Conservation (phyloP, 1,139 yeast species). For the Sugiyamaella xylanicola region DNA sequence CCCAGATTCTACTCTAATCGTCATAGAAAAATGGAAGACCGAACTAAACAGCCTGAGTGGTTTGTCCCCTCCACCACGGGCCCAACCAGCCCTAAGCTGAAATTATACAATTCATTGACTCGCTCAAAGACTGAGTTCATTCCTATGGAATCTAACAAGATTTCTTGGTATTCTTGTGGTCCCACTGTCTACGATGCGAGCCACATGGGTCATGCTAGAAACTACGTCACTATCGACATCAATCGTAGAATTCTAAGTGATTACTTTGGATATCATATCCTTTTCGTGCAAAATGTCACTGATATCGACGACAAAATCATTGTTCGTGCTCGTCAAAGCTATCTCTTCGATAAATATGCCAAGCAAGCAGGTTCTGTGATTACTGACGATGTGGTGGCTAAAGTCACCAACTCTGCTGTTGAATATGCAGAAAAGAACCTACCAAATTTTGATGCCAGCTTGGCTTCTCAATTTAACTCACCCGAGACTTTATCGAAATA, state of each 20-base stretch:
- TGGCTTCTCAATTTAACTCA: conserved; percentile 2
- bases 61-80: neutral
- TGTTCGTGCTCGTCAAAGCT: conserved; percentile 87
- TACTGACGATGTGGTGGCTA: conserved; percentile 45
- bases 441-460: conserved; percentile 1
- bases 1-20: neutral
- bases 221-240: conserved; percentile 92
- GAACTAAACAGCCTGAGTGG: conserved; percentile 18
- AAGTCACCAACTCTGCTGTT: conserved; percentile 50
- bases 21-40: conserved; percentile 14
- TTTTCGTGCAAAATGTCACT: conserved; percentile 93
- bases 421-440: conserved; percentile 55
- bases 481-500: conserved; percentile 51
- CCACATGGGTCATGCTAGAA: conserved; percentile 99
- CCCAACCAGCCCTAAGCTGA: conserved; percentile 37
- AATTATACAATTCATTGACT: conserved; percentile 79
- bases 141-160: conserved; percentile 60
- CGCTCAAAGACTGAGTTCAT: conserved; percentile 74
- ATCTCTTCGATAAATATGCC: conserved; percentile 65
- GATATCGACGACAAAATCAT: conserved; percentile 98
- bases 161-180: conserved; percentile 97
- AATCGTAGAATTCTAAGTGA: conserved; percentile 85
- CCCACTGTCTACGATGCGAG: conserved; percentile 98
- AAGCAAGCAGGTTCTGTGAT: conserved; percentile 37
- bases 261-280: conserved; percentile 85